A percentile compares a stretch with the other conserved stretches of the same genome.
phyloP scores from a whole-genome alignment of 345 rosid species.

The Salix caprea region DNA sequence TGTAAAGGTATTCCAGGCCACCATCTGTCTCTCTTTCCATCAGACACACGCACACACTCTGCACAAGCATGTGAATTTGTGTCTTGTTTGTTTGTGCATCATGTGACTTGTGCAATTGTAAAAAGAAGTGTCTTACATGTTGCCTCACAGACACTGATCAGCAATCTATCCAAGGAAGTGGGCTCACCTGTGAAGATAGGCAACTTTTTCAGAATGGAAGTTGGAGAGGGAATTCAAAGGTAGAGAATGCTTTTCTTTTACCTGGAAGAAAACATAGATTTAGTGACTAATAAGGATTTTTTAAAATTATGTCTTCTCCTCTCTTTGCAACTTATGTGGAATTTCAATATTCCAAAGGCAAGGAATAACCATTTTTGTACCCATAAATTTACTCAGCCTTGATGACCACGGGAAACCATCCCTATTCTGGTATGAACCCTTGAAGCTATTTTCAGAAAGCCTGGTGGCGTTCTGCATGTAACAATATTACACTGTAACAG shows the following conservation, averaged over 20 bases:
- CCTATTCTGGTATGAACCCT: neutral
- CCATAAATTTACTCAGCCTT: neutral
- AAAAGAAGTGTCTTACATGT: neutral
- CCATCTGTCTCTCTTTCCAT: neutral
- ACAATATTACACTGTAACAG: neutral
- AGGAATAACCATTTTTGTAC: neutral
- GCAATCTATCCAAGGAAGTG: conserved; percentile 69
- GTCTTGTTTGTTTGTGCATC: neutral
- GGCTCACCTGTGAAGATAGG: conserved; percentile 75
- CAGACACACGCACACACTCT: neutral
- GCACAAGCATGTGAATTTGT: neutral
- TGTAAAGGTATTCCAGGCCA: conserved; percentile 48
- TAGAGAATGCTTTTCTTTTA: conserved; percentile 19
- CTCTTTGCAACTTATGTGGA: neutral
- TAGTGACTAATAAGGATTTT: conserved; percentile 1
- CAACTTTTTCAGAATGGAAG: conserved; percentile 83
- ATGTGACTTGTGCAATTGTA: neutral
- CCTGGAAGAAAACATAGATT: neutral
- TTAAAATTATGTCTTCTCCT: neutral
- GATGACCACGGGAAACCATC: neutral
- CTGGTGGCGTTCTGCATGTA: neutral
- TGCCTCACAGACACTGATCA: conserved; percentile 50
- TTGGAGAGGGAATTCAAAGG: conserved; percentile 97
- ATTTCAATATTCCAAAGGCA: neutral
- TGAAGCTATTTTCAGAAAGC: neutral